Evolutionary conservation across 1,284 basidiomycete species (phyloP).

Genomic region (Vanrija sp.): DNA sequence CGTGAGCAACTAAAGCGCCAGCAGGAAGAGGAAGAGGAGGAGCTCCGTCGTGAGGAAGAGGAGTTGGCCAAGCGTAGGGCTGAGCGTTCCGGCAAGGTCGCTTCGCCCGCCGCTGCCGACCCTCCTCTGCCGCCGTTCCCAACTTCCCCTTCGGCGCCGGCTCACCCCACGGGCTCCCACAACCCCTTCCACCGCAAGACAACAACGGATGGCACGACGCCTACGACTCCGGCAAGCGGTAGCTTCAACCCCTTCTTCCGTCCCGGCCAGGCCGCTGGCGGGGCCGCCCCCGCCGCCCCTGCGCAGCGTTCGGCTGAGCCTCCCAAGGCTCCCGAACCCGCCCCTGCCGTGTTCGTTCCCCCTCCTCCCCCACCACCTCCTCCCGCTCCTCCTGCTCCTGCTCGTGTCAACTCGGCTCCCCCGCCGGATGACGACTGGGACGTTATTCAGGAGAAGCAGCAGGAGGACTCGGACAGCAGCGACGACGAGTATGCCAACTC

Average conservation of each 20-base stretch:
- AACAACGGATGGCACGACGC: constrained; percentile 27
- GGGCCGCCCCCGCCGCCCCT: constrained; percentile 28
- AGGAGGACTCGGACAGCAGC: constrained; percentile 51
- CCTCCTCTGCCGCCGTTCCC: constrained; percentile 24
- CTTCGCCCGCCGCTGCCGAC: constrained; percentile 20
- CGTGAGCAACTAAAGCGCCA: constrained; percentile 62
- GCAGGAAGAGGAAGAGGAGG: constrained; percentile 69
- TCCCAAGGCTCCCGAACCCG: constrained; percentile 7
- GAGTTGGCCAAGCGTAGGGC: constrained; percentile 33
- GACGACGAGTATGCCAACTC: constrained; percentile 69
- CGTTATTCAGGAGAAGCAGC: constrained; percentile 68
- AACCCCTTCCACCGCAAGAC: constrained; percentile 53
- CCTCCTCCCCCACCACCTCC: constrained; percentile 41
- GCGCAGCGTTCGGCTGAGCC: constrained; percentile 1
- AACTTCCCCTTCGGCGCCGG: constrained; percentile 16
- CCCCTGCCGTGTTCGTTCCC: constrained; percentile 20
- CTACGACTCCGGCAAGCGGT: constrained; percentile 28
- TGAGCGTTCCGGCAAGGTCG: constrained; percentile 47
- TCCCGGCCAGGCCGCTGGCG: constrained; percentile 37
- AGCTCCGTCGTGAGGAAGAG: constrained; percentile 58
- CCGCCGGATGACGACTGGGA: constrained; percentile 80
- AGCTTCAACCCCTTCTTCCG: constrained; percentile 53
- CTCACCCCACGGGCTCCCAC: constrained; percentile 21
- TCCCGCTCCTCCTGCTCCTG: constrained; percentile 32
- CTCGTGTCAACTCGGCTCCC: constrained; percentile 23